Evolutionary conservation across 2,329 filamentous ascomycete genomes (phyloP), one percentile per base, ranked within the genome.

Genomic region (Zymoseptoria tritici): DNA sequence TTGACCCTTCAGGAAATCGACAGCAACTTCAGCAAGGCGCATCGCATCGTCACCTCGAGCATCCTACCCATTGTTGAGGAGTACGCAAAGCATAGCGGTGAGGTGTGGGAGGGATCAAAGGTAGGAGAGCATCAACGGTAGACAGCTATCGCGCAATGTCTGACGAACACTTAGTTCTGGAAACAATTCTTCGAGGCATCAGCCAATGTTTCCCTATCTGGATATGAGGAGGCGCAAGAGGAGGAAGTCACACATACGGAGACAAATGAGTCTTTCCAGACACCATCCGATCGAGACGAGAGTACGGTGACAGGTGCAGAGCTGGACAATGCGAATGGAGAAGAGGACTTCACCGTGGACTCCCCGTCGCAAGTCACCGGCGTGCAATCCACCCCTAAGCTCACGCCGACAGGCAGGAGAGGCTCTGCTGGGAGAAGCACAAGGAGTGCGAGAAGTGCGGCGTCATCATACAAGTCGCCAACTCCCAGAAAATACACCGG

Each of bases 141-240:
- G 22, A 36, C 4, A 46, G 29, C 26, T 19, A 46, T 49, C 9
- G 26, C 3, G 49, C 49, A 50, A 52, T 57, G 49, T 36, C 60
- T 64, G 36, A 62, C 54, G 49, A 7, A 26, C 24, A 49, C 57
- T 11, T 70, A 95, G 89, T 99, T 99, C 77, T 99, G 94, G 94
- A 99, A 99, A 77, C 92, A 97, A 79, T 99, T 99, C 80, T 99
- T 99, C 76, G 94, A 99, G 77, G 91, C 94, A 42, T 96, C 92
- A 54, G 94, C 94, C 73, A 97, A 99, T 70, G 93, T 99, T 24
- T 96, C 93, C 9, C 83, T 99, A 9, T 96, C 91, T 0, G 91
- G 92, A 26, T 97, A 99, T 74, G 93, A 96, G 72, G 92, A 96
- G 71, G 81, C 86, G 21, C 84, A 84, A 13, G 86, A 88, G n/a